Base-by-base conservation (phyloP, 2,329 filamentous ascomycete species). In the Cadophora sp. region DNA sequence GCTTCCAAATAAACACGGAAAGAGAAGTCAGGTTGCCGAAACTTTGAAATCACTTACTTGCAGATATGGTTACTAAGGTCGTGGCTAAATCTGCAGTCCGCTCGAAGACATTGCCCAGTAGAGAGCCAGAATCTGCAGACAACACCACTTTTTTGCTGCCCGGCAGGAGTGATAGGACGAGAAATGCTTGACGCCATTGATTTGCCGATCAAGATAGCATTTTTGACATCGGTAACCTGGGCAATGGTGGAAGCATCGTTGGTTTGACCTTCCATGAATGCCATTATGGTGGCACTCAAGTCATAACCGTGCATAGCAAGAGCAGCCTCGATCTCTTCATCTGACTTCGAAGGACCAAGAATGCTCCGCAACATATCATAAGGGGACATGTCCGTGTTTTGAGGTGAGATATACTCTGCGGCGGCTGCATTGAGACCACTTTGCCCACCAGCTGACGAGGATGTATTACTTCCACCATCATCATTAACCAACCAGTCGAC, bases 301-400 rank as follows among this genome's bases (percentile, higher is more conserved):
- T 99, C 96, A 77, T 97, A 99, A 65, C 92, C 91, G 77, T 97
- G 95, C 66, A 89, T 85, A 72, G 95, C 93, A 56, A 99, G 85
- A 4, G 95, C 93, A n/a, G 89, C 86, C 77, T 97, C 94, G 58
- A 99, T 95, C 79, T 99, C 96, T 61, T 98, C 94, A 74, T 98
- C 95, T 2, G 93, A 91, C 75, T 92, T 91, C 64, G 93, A 89
- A 73, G 96, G 93, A 58, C 95, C 93, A 30, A 99, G 84, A 48
- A 99, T 96, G 6, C 95, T 97, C 69, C 96, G 92, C 65, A 99
- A 85, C 87, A 99, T 98, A 77, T 99, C 96, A 80, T 97, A 97
- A 0, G 96, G 95, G 66, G 93, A 96, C 95, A 99, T 98, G 76
- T 98, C 94, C 65, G 87, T 75, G 91, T 90, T 87, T 59, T 87